Evolutionary conservation across 2,329 filamentous ascomycete species (phyloP).

Genomic region (Decorospora gaudefroyi): DNA sequence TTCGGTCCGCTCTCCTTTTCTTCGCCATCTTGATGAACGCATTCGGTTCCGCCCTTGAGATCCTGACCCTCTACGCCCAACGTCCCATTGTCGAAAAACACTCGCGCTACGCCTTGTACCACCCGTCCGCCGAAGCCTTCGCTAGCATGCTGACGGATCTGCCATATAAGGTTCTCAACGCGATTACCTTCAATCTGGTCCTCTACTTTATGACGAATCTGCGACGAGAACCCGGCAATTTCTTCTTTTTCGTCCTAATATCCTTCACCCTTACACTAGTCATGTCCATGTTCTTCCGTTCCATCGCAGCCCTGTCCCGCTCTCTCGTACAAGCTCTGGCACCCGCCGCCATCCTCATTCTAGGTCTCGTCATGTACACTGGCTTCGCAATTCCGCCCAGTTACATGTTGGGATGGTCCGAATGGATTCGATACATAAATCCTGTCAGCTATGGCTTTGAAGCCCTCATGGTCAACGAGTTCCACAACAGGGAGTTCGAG

Average conservation of each 20-base stretch:
- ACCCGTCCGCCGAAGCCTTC: constrained; percentile 85
- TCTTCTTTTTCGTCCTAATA: constrained; percentile 85
- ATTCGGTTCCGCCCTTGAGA: constrained; percentile 79
- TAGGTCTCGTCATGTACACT: constrained; percentile 69
- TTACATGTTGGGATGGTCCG: constrained; percentile 78
- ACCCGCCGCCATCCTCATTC: constrained; percentile 62
- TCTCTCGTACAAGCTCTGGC: constrained; percentile 64
- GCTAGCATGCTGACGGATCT: constrained; percentile 85
- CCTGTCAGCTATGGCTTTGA: constrained; percentile 82
- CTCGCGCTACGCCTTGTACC: constrained; percentile 81
- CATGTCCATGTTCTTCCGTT: constrained; percentile 87
- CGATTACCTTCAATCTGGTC: constrained; percentile 75
- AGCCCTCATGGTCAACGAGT: constrained; percentile 81
- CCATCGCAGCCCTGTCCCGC: constrained; percentile 74
- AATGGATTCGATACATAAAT: constrained; percentile 82
- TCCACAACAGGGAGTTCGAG: constrained; percentile 64
- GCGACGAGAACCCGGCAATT: constrained; percentile 71
- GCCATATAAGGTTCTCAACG: constrained; percentile 78
- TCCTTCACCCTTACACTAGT: constrained; percentile 72
- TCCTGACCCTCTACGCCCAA: constrained; percentile 84
- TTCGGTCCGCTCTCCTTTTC: constrained; percentile 79
- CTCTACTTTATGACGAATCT: constrained; percentile 90
- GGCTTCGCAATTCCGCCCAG: constrained; percentile 63
- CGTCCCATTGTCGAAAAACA: constrained; percentile 93
- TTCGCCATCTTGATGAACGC: constrained; percentile 87